A percentile compares a stretch with the other conserved stretches of the same genome.
Evolutionary conservation across 2,329 filamentous ascomycete genomes (phyloP).

Genomic region (Echinosphaeria canescens): DNA sequence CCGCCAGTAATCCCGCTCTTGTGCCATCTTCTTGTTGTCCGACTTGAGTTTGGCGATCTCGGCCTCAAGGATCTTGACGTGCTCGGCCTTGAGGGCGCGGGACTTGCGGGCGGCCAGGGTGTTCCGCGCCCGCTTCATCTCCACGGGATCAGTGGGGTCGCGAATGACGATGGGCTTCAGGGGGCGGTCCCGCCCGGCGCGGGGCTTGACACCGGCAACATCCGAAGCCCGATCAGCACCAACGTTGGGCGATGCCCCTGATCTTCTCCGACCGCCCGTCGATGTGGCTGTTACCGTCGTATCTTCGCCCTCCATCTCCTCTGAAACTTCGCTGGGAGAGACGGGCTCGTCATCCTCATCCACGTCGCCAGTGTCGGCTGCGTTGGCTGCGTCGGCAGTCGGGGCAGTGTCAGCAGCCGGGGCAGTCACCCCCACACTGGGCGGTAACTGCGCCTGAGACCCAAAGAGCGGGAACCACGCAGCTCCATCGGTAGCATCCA

Average conservation of each 20-base stretch:
- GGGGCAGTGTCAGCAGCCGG: too few species aligned
- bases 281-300: conserved; percentile 12
- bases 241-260: too few species aligned
- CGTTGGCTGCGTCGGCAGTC: too few species aligned
- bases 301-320: conserved; percentile 25
- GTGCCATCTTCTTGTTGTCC: too few species aligned
- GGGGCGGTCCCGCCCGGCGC: conserved; percentile 63
- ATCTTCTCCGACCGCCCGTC: too few species aligned
- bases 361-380: conserved; percentile 12
- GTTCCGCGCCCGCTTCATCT: conserved; percentile 84
- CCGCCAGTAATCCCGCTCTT: conserved; percentile 48
- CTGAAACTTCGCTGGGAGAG: conserved; percentile 19
- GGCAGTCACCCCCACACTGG: conserved; percentile 63
- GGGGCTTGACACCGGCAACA: conserved; percentile 46
- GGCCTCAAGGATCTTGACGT: conserved; percentile 53
- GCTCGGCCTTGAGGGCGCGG: conserved; percentile 63
- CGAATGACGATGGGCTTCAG: conserved; percentile 58
- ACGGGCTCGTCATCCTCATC: conserved; percentile 9
- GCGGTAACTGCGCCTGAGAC: conserved; percentile 44
- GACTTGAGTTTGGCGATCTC: conserved; percentile 47
- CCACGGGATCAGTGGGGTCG: conserved; percentile 52
- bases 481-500: conserved; percentile 25
- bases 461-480: conserved; percentile 60
- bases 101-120: conserved; percentile 88
- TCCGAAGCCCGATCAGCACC: too few species aligned